phyloP scores from a whole-genome alignment of 108 stramenopile species.

The Chaetoceros muelleri region DNA sequence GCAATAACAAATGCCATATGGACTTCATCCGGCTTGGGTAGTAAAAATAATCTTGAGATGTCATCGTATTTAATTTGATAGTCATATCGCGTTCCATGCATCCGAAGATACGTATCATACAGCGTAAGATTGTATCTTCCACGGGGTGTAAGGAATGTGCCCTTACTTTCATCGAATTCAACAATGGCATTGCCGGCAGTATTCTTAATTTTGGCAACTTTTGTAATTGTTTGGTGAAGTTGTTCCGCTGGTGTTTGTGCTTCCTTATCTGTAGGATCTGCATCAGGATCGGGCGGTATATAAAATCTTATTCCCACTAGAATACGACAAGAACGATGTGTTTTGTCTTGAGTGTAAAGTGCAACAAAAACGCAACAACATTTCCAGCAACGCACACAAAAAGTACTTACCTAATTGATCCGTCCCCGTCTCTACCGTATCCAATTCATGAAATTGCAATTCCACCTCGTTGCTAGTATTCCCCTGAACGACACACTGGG shows the following conservation, averaged over 20 bases:
- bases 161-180: conserved; percentile 82
- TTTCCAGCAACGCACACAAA: not conserved
- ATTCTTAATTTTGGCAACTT: conserved; percentile 76
- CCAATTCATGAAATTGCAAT: conserved; percentile 82
- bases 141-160: conserved; percentile 94
- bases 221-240: conserved; percentile 68
- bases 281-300: conserved; percentile 85
- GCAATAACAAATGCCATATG: conserved; percentile 96
- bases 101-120: conserved; percentile 83
- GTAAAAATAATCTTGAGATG: conserved; percentile 87
- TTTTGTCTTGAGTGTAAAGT: too few relatives aligned
- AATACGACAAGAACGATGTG: not conserved
- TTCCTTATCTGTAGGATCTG: conserved; percentile 67
- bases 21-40: conserved; percentile 91
- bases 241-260: conserved; percentile 61
- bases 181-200: conserved; percentile 87
- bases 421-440: conserved; percentile 78
- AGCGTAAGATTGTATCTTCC: conserved; percentile 94
- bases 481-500: conserved; percentile 82
- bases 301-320: conserved; percentile 84
- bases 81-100: conserved; percentile 93
- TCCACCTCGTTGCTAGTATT: conserved; percentile 88
- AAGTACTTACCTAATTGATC: conserved; percentile 49
- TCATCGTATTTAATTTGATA: conserved; percentile 98
- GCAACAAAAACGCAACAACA: not conserved